Evolutionary conservation across 2,329 filamentous ascomycete species (phyloP), one percentile per base, ranked within the genome.

Genomic region (Penicillium sp.): DNA sequence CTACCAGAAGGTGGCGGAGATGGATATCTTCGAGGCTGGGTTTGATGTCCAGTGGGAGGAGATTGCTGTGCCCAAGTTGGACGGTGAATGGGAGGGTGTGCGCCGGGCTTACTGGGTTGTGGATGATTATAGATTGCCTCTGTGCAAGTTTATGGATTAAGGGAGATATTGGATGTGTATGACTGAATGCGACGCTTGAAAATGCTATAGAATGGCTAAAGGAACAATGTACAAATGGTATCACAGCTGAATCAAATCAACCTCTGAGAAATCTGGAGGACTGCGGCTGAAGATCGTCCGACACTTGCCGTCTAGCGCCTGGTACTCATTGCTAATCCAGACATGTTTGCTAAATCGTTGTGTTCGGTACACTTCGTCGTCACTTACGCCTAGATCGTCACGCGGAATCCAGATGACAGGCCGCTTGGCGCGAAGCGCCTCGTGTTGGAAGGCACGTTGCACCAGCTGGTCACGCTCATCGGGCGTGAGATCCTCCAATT

Each of bases 301-400:
- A 30, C 85, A 85, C 72, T 91, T 91, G 53, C 86, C 88, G 76
- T 97, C 91, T 64, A 97, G 78, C 10, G 90, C 89, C 19, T 93
- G 91, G 56, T 91, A 91, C 71, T 95, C 89, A 72, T 97, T 97
- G 66, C 90, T 96, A 69, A 97, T 91, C 89, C 91, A 96, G 50
- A 97, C 88, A 61, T 81, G 80, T 56, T 89, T 84, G 69, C 88
- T 93, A 70, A 91, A 89, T 45, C 82, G 80, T 61, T 87, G 82
- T 7, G 91, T 96, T 35, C 89, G 82, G 67, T 82, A 81, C 42
- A 97, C 88, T 77, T 99, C 94, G 64, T 97, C 93, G 65, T 96
- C 91, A 62, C 89, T 91, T 55, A 99, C 84, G 5, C 94, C 94
- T 5, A 97, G 75, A 62, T 94, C 89, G 68, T 99, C 94, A 11